Evolutionary conservation across 768 basidiomycete species (phyloP), one percentile per base, ranked within the genome.

Genomic region (Leccinum boreale): DNA sequence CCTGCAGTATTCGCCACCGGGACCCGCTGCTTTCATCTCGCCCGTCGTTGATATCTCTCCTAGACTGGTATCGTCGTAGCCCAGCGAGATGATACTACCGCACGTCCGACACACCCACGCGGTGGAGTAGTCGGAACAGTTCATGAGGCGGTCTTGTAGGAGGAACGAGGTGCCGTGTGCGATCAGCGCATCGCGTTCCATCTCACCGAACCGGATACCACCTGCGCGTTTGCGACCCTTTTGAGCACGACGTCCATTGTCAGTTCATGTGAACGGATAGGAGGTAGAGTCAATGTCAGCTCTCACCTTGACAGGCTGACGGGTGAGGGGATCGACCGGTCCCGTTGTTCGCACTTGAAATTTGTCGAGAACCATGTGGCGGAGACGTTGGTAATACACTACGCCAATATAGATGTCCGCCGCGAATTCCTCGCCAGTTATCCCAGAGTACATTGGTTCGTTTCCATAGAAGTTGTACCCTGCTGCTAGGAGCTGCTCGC

Each of bases 311-410:
- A 99, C 94, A 52, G 97, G 97, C 71, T 98, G 97, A 62, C 94
- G 83, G 4, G 97, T 99, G 49, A 98, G 78, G 21, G 91, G 89
- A 75, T 99, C 97, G 33, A 98, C 92, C 14, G 96, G 95, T 5
- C 97, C 97, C 19, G 94, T 98, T 24, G 97, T 99, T 63, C 97
- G 87, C 24, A 99, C 97, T 78, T 99, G 97, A 81, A 96, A 99
- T 76, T 99, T 99, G 79, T 99, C 97, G 62, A 96, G 81, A 57
- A 99, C 97, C 97, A 99, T 98, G 81, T 99, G 97, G 64, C 97
- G 88, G 57, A 99, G 80, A 53, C 97, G 89, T 71, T 99, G 97
- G 74, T 99, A 99, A 77, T 98, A 99, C 56, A 99, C 96, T 39
- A 98, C 89, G 19, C 97, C 97, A 62, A 98, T 84, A 74, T 98